A percentile compares a stretch with the other conserved stretches of the same genome.
Evolutionary conservation across 305 asterid genomes (phyloP).

Genomic region (Fraxinus ornus): DNA sequence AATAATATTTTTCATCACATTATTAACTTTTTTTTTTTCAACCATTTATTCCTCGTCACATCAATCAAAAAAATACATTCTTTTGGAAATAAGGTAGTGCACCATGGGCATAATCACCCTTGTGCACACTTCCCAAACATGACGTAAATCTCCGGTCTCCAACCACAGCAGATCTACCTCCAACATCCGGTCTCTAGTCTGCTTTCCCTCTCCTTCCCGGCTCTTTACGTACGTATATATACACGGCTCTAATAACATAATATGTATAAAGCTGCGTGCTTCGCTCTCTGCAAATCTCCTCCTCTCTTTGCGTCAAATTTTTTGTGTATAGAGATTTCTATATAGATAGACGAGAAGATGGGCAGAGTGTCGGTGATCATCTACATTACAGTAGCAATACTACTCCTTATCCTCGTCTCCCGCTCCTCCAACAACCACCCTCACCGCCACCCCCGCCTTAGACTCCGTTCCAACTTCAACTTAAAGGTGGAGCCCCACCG

Average conservation of each 20-base stretch:
- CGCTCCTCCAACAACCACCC: slow-evolving; percentile 56
- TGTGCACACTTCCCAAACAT: neutral
- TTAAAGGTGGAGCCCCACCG: slow-evolving; percentile 44
- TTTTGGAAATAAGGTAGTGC: no score
- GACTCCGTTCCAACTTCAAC: slow-evolving; percentile 78
- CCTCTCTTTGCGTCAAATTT: neutral
- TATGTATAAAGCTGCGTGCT: neutral
- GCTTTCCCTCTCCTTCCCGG: neutral
- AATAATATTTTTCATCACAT: no score
- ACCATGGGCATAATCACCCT: no score
- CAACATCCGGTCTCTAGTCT: neutral
- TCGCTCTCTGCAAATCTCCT: neutral
- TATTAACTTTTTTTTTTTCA: no score
- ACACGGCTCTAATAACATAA: neutral
- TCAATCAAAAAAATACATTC: no score
- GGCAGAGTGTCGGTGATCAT: slow-evolving; percentile 62
- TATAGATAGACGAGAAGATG: slow-evolving; percentile 53
- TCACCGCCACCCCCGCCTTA: slow-evolving; percentile 60
- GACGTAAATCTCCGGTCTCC: neutral
- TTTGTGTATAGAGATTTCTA: neutral
- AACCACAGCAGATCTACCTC: neutral
- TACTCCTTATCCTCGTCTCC: slow-evolving; percentile 62
- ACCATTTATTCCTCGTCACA: no score
- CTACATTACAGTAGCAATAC: slow-evolving; percentile 62
- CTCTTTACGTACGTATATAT: neutral